Percentiles rank a stretch among this genome's conserved stretches.
phyloP scores from a whole-genome alignment of 352 stramenopile genomes.

The Thalassiosira mediterranea region DNA sequence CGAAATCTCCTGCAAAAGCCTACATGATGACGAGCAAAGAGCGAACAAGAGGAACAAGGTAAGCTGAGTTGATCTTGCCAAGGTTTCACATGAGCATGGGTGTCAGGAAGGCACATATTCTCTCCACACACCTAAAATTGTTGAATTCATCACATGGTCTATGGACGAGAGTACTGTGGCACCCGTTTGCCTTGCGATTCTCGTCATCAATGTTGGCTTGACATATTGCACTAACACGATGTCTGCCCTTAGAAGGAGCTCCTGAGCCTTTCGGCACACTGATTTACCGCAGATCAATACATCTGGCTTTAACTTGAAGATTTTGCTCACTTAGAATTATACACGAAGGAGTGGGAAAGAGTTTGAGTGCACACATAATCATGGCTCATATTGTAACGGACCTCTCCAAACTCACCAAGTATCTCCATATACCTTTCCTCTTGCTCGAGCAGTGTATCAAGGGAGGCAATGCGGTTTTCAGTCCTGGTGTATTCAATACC shows the following conservation, averaged over 20 bases:
- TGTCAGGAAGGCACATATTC: no score
- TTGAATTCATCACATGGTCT: constrained; percentile 90
- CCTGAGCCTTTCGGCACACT: constrained; percentile 88
- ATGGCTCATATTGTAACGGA: no score
- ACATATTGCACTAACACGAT: constrained; percentile 95
- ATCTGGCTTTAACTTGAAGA: constrained; percentile 92
- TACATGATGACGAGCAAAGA: constrained; percentile 15
- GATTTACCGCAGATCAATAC: constrained; percentile 91
- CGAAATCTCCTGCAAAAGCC: constrained; percentile 79
- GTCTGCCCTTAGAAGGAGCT: constrained; percentile 89
- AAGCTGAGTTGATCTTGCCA: neutral
- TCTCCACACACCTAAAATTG: constrained; percentile 51
- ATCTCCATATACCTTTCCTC: constrained; percentile 97
- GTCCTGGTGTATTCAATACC: constrained; percentile 96
- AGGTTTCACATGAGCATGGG: no score
- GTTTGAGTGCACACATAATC: no score
- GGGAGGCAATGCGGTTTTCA: constrained; percentile 89
- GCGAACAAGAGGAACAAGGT: constrained; percentile 1
- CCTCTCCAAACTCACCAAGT: no score
- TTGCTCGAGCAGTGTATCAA: constrained; percentile 95
- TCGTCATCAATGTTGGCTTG: constrained; percentile 89
- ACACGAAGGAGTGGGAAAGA: no score
- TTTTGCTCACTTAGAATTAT: no score
- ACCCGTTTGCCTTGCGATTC: constrained; percentile 92
- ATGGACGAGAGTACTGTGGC: constrained; percentile 91